Evolutionary conservation across 352 stramenopile genomes (phyloP).

Genomic region (Elongisporangium undulatum): DNA sequence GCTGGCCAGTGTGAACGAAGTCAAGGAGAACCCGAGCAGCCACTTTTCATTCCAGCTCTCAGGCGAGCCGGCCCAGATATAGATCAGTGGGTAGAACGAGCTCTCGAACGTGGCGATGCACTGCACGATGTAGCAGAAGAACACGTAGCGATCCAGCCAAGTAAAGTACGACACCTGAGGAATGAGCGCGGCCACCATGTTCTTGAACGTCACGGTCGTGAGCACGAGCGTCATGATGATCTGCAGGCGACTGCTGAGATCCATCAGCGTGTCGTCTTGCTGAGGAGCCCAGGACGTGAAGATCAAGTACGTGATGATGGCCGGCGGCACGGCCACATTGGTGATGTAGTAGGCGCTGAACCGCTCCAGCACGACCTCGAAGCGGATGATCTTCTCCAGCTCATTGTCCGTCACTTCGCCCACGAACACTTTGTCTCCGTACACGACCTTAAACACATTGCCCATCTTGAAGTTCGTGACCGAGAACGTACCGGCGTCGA

Average conservation of each 20-base stretch:
- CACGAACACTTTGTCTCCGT: slow-evolving; percentile 22
- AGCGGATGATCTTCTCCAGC: slow-evolving; percentile 14
- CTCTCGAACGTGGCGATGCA: slow-evolving; percentile 26
- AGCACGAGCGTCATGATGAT: slow-evolving; percentile 31
- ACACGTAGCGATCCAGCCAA: slow-evolving; percentile 27
- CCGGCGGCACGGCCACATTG: slow-evolving; percentile 20
- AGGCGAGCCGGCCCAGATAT: background rate
- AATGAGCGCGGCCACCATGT: slow-evolving; percentile 19
- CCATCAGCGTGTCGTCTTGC: slow-evolving; percentile 10
- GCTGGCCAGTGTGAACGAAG: no score
- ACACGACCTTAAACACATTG: slow-evolving; percentile 26
- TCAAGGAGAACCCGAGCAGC: slow-evolving; percentile 11
- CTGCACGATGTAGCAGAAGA: slow-evolving; percentile 27
- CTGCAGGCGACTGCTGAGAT: slow-evolving; percentile 21
- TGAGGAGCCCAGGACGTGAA: slow-evolving; percentile 18
- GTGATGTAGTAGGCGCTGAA: slow-evolving; percentile 25
- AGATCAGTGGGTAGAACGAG: slow-evolving; percentile 15
- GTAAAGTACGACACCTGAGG: slow-evolving; percentile 38
- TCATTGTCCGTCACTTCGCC: slow-evolving; percentile 14
- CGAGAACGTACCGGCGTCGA: slow-evolving; percentile 17
- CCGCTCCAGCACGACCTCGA: slow-evolving; percentile 30
- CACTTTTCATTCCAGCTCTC: slow-evolving; percentile 3
- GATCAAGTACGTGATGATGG: slow-evolving; percentile 23
- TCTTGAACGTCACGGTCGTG: slow-evolving; percentile 34
- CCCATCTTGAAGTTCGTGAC: slow-evolving; percentile 22